These are phyloP conservation scores for Cryptosporidium canis DNA, from an alignment of 169 alveolate genomes.

Conservation along the genomic window DNA sequence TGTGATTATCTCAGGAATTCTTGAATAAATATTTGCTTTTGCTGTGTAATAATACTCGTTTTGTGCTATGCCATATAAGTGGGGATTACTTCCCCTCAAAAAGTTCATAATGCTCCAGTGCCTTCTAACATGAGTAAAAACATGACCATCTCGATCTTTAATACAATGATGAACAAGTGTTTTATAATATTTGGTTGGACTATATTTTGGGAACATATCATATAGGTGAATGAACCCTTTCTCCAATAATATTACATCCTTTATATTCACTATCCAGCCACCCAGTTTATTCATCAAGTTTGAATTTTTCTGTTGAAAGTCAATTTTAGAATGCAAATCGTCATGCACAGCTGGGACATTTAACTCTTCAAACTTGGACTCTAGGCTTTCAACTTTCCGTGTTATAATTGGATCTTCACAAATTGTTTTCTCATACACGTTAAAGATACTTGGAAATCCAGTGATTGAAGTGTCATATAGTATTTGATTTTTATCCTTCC, in stretches of 20 bases:
- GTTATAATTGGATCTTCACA: conserved; percentile 40
- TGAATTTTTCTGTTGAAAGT: background rate
- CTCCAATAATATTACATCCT: background rate
- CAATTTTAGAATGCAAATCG: background rate
- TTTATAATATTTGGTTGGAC: background rate
- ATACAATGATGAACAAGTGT: conserved; percentile 9
- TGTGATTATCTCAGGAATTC: conserved; percentile 28
- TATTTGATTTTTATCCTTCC: background rate
- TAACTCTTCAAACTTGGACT: background rate
- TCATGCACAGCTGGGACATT: background rate
- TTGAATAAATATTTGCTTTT: conserved; percentile 20
- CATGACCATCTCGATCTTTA: background rate
- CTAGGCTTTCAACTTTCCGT: background rate
- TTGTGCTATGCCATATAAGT: background rate
- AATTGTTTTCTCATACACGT: conserved; percentile 25
- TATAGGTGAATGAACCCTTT: conserved; percentile 11
- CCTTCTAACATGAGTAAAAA: conserved; percentile 7
- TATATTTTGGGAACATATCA: conserved; percentile 30
- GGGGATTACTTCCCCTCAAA: background rate
- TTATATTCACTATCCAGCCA: background rate
- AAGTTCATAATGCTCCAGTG: conserved; percentile 20
- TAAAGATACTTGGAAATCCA: background rate
- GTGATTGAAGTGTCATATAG: background rate
- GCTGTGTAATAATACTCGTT: background rate
- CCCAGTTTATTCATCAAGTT: background rate